Base-by-base conservation (phyloP, 495 filamentous ascomycete species). In the Cercophora newfieldiana region DNA sequence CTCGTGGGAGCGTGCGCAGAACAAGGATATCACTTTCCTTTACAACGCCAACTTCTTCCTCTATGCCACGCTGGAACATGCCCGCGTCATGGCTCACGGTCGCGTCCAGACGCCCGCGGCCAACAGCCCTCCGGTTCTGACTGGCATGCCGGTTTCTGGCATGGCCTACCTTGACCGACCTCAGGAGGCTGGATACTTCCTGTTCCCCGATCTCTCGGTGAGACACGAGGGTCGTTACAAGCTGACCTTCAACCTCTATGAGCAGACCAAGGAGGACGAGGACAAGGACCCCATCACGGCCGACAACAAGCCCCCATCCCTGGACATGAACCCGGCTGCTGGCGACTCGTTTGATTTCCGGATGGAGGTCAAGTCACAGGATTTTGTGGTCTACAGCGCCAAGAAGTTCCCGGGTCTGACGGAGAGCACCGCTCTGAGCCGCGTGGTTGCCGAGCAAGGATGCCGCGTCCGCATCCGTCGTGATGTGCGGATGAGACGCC, bases 21-120 rank as follows among this genome's bases (percentile, higher is more conserved):
- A 94, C 60, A 87, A 87, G 62, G 91, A 95, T 69, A 90, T 97
- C 71, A 98, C 95, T 7, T 97, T 95, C 74, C 83, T 87, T 63
- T 93, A 97, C 79, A 94, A 96, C 72, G 94, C 94, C 72, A 97
- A 96, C 78, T 99, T 97, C 85, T 97, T 99, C 80, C 90, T 97
- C 58, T 99, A 91, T 72, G 93, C 93, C 7, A 96, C 94, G 0
- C 84, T 99, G 65, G 94, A 97, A 67, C 87, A 91, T 69, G 92
- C 92, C 18, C 91, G 95, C 12, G 85, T 87, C 19, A 93, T 97
- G 69, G 92, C 93, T 2, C 91, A 94, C 63, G 90, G 89, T 29
- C 89, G 94, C 51, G 84, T 90, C 49, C 82, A 85, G 60, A 84
- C 86, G 24, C 83, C 87, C 3, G 78, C 88, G 25, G 80, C 83